Evolutionary conservation across 2,329 filamentous ascomycete species (phyloP), one percentile per base, ranked within the genome.

Genomic region (Penicillium psychrosexuale): DNA sequence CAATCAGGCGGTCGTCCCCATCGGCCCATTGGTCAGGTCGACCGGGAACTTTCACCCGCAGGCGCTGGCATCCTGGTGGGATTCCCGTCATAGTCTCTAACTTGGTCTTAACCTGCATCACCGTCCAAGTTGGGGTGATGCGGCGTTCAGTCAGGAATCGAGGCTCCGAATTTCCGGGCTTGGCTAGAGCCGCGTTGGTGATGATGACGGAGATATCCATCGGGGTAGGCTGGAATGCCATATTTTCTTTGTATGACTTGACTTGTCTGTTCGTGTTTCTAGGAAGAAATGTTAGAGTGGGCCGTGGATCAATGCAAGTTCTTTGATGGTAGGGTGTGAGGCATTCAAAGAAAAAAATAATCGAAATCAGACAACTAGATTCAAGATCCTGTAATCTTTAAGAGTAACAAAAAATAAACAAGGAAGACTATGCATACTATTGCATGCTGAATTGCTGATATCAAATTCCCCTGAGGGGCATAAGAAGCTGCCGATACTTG

Each of bases 31-130:
- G 79, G 60, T 86, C 81, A 64, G 84, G 81, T 53, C 77, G 75
- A 33, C 82, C 82, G 27, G 82, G 79, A 15, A 85, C 78, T 70
- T 87, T 89, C 69, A 97, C 79, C 30, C 80, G 85, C 58, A 99
- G 82, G 59, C 80, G 84, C 73, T 97, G 94, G 57, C 82, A 85
- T 30, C 82, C 82, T 11, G 92, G 89, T 15, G 94, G 93, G 36
- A 97, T 86, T 58, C 94, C 94, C 2, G 93, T 97, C 75, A 97
- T 87, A 58, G 91, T 88, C 75, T 97, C 93, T 48, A 99, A 85
- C 74, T 94, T 95, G 50, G 81, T 77, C 77, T 93, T 96, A 66
- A 97, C 82, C 66, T 90, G 86, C 52, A 82, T 80, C 69, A 99
- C 88, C 58, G 87, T 88, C 94, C 94, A 99, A 63, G 92, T 88